Evolutionary conservation across 2,329 filamentous ascomycete species (phyloP).

Genomic region (Metarhizium humberi): DNA sequence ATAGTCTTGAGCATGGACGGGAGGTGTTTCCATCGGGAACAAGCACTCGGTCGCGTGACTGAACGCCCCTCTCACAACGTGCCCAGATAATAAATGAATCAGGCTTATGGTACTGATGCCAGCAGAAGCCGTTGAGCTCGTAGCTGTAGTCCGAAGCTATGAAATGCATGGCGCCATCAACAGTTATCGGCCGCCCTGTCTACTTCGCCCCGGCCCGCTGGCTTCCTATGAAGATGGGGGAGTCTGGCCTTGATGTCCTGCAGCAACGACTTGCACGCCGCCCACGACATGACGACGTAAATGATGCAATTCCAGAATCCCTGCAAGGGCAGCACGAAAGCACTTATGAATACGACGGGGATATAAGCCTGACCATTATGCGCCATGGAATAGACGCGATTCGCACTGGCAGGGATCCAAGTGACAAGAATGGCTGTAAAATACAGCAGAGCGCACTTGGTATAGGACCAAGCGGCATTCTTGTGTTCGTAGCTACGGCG

Average conservation of each 20-base stretch:
- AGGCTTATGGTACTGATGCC: too few species aligned
- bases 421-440: conserved; percentile 56
- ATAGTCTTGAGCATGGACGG: too few species aligned
- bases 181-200: too few species aligned
- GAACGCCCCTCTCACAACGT: too few species aligned
- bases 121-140: too few species aligned
- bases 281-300: conserved; percentile 56
- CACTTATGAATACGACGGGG: conserved; percentile 53
- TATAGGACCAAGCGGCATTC: conserved; percentile 53
- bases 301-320: conserved; percentile 72
- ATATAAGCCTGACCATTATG: conserved; percentile 39
- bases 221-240: too few species aligned
- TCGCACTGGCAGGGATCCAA: conserved; percentile 63
- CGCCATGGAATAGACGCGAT: conserved; percentile 57
- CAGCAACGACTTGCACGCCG: conserved; percentile 35
- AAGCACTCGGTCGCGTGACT: too few species aligned
- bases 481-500: conserved; percentile 35
- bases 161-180: too few species aligned
- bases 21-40: too few species aligned
- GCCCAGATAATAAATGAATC: too few species aligned
- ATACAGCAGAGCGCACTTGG: conserved; percentile 56
- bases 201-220: too few species aligned
- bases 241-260: conserved; percentile 3
- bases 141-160: too few species aligned
- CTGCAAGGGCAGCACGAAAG: conserved; percentile 65